Base-by-base conservation (phyloP, 1,284 basidiomycete species). In the Cerioporus squamosus region DNA sequence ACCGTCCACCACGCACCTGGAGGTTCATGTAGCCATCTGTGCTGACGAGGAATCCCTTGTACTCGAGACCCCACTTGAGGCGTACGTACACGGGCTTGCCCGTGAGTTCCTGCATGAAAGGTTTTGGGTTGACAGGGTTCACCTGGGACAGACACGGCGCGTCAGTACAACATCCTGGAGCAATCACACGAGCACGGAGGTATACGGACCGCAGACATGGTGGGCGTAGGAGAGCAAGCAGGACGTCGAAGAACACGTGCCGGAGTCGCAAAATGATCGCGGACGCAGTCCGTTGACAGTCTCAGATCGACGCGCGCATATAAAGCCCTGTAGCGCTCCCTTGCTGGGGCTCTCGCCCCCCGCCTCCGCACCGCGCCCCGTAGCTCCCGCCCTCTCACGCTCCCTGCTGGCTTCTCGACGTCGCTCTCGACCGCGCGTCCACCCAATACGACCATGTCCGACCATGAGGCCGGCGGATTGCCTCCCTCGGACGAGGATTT, bases 21-120 rank as follows among this genome's bases (percentile, higher is more conserved):
- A 99, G 84, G 77, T 99, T 99, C 96, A 99, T 98, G 80, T 98
- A 99, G 29, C 94, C 94, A 77, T 99, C 97, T 5, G 97, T 98
- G 73, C 94, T 97, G 66, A 99, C 97, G 61, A 99, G 84, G 80
- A 97, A 99, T 48, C 97, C 97, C 81, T 96, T 98, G 84, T 99
- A 99, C 75, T 98, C 96, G 63, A 98, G 84, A 62, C 97, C 97
- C 97, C 97, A 99, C 81, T 99, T 99, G 72, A 99, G 86, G 61
- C 89, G 86, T 59, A 99, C 96, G 70, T 89, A 91, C 50, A 98
- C 94, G 45, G 92, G 91, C 83, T 99, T 98, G 68, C 97, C 97
- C 24, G 97, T 98, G 69, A 98, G 88, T 75, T 97, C 94, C 79
- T 98, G 95, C 70, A 99, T 85, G 79, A 99, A 99, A 8, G 97